Evolutionary conservation across 352 stramenopile genomes (phyloP).

Genomic region (Phytophthora europaea): DNA sequence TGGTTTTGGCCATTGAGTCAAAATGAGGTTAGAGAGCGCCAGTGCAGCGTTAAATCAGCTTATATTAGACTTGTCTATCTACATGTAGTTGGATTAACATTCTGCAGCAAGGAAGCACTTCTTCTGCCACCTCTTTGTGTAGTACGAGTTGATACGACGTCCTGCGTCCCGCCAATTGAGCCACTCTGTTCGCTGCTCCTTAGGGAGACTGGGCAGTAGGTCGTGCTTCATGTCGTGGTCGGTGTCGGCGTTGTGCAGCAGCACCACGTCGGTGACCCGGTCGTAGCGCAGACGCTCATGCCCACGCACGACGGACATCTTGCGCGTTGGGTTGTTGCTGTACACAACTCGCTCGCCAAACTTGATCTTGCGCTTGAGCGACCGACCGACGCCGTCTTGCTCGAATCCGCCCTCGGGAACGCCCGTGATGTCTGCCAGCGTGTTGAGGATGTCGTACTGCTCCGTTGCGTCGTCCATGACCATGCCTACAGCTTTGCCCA

Average conservation of each 20-base stretch:
- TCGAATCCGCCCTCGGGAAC: slow-evolving; percentile 41
- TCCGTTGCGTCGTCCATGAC: slow-evolving; percentile 38
- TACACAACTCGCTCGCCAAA: slow-evolving; percentile 48
- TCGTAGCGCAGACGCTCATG: slow-evolving; percentile 55
- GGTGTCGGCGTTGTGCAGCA: slow-evolving; percentile 39
- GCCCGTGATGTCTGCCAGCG: slow-evolving; percentile 46
- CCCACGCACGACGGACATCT: slow-evolving; percentile 47
- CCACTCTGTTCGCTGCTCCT: slow-evolving; percentile 22
- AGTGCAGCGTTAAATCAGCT: slow-evolving; percentile 25
- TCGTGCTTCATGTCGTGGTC: slow-evolving; percentile 47
- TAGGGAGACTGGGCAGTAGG: slow-evolving; percentile 32
- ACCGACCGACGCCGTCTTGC: slow-evolving; percentile 42
- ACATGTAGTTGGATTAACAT: slow-evolving; percentile 20
- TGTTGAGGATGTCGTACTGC: slow-evolving; percentile 56
- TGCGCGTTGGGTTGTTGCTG: slow-evolving; percentile 60
- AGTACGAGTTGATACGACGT: slow-evolving; percentile 56
- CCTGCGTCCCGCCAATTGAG: slow-evolving; percentile 26
- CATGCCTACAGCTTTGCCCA: slow-evolving; percentile 31
- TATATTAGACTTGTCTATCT: background rate
- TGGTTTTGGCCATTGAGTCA: background rate
- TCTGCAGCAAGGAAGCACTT: slow-evolving; percentile 41
- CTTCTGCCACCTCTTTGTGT: slow-evolving; percentile 14
- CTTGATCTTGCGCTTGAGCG: slow-evolving; percentile 48
- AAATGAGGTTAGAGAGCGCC: background rate
- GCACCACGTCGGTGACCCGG: slow-evolving; percentile 28